A percentile compares a stretch with the other conserved stretches of the same genome.
These are phyloP conservation scores for Canariomyces notabilis DNA, from an alignment of 2,329 filamentous ascomycete species.

Conservation along the genomic window DNA sequence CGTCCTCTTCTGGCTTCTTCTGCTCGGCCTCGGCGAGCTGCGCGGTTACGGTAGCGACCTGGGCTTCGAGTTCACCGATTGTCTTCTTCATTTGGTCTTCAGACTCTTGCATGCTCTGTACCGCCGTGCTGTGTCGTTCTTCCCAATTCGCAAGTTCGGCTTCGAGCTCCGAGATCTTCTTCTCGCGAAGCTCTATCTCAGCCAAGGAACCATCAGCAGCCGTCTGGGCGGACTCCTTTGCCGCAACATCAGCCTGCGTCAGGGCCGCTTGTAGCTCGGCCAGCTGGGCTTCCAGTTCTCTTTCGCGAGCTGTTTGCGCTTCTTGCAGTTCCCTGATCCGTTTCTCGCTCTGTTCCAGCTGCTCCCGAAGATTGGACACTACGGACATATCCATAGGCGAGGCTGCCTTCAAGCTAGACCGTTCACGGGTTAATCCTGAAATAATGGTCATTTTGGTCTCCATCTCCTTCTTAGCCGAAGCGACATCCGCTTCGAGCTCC, in stretches of 20 bases:
- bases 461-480: constrained; percentile 87
- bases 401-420: constrained; percentile 72
- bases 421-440: constrained; percentile 84
- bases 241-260: constrained; percentile 24
- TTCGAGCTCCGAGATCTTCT: constrained; percentile 62
- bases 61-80: constrained; percentile 58
- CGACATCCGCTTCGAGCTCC: constrained; percentile 79
- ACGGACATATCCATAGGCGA: constrained; percentile 88
- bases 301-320: constrained; percentile 66
- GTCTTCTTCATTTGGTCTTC: constrained; percentile 69
- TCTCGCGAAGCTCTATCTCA: constrained; percentile 40
- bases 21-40: constrained; percentile 35
- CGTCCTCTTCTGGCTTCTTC: constrained; percentile 18
- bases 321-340: constrained; percentile 71
- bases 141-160: constrained; percentile 71
- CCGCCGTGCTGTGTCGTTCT: constrained; percentile 63
- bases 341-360: constrained; percentile 80
- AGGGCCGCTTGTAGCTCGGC: constrained; percentile 59
- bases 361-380: constrained; percentile 79
- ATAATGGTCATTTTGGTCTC: constrained; percentile 96
- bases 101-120: constrained; percentile 65
- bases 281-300: constrained; percentile 67
- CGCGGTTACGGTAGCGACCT: constrained; percentile 28
- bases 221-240: constrained; percentile 13
- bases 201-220: constrained; percentile 31